Base-by-base conservation (phyloP, 192 early-diverging fungal genomes). In the Mortierella hygrophila region DNA sequence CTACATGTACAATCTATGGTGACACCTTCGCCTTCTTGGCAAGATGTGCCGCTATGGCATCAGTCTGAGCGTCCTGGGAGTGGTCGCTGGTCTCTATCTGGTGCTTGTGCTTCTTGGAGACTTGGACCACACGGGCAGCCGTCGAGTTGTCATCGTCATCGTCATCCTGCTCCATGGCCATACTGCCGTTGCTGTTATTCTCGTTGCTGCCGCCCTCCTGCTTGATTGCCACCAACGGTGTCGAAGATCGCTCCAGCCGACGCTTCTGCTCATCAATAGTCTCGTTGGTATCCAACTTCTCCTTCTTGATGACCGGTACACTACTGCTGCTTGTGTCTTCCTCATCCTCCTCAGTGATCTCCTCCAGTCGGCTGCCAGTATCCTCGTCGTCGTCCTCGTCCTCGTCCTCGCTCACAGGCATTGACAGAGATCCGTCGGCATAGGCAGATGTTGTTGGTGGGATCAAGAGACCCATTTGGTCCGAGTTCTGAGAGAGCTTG, bases 321-420 rank as follows among this genome's bases (percentile, higher is more conserved):
- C 60, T 65, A 29, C 11, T 16, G 29, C 11, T 65, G 46, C 11
- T 65, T 29, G 1, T 35, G 10, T 65, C 60, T 3, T 73, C 68
- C 37, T 85, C 83, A 35, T 85, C 78, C 52, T 80, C 83, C 23
- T 85, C 78, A 20, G 68, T 80, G 47, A 85, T 85, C 75, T 80
- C 78, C 35, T 85, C 83, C 68, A 83, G 37, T n/a, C 77, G 72
- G 18, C 49, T n/a, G 6, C 44, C 55, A 21, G 29, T 71, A 6
- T 80, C 82, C 68, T 75, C 74, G 18, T 82, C 87, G 9, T 82
- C 81, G 10, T 88, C 77, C 0, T 86, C 77, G 60, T 90, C 90
- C 38, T 89, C 88, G 44, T 91, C 91, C 40, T 90, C 89, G 7
- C 90, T 84, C 35, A 90, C 91, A 10, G 91, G 91, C 89, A 92